Conservation (phyloP, 305 asterid genomes). For the Stenogyne calaminthoides region DNA sequence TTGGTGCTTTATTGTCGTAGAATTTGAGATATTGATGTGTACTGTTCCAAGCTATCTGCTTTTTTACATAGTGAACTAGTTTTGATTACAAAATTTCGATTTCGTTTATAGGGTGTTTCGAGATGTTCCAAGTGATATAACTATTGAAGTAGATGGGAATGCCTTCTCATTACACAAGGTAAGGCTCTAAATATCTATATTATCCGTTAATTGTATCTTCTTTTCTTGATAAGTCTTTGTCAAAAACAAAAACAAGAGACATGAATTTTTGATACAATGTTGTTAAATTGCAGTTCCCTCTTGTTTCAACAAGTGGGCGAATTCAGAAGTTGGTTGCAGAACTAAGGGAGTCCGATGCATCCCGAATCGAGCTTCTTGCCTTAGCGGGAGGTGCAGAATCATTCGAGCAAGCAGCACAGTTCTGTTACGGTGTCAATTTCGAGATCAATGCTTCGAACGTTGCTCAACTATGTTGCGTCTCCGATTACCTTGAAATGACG, state of each 20-base stretch:
- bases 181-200: constrained; percentile 26
- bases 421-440: constrained; percentile 80
- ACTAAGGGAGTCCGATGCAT: constrained; percentile 51
- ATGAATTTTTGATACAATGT: neutral
- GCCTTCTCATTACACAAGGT: constrained; percentile 86
- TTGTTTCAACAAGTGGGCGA: constrained; percentile 84
- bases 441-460: constrained; percentile 77
- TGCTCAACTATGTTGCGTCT: constrained; percentile 66
- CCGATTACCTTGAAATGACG: constrained; percentile 83
- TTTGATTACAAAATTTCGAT: neutral
- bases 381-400: constrained; percentile 79
- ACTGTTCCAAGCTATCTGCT: neutral
- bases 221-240: neutral
- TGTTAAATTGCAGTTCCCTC: constrained; percentile 67
- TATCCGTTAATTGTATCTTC: neutral
- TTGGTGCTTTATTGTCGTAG: neutral
- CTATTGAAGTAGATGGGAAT: constrained; percentile 65
- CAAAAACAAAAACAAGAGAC: too few species aligned
- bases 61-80: neutral
- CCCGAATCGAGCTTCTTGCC: constrained; percentile 58
- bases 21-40: too few species aligned
- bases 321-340: constrained; percentile 73
- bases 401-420: constrained; percentile 79
- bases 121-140: constrained; percentile 85
- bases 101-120: constrained; percentile 65